Base-by-base conservation (phyloP, 768 basidiomycete species). In the Gelatoporia subvermispora region DNA sequence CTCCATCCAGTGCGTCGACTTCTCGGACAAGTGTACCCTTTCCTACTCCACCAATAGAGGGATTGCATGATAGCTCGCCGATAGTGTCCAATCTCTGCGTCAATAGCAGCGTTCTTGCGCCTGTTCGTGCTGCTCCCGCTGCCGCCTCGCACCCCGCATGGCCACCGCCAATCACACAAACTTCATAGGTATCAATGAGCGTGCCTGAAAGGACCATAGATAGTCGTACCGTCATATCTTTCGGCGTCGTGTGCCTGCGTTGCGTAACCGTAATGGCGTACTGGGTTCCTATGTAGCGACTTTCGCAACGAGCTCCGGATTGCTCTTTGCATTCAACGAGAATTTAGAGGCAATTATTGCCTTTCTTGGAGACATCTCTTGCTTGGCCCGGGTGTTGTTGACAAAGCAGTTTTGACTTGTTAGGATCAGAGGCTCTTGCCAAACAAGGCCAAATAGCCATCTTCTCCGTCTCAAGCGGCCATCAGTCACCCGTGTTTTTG, bases 81-180 rank as follows among this genome's bases (percentile, higher is more conserved):
- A 95, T 79, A 0, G 83, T 91, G 43, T 87, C 83, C 15, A 89
- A 60, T 45, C 78, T 84, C 64, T 93, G 92, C 1, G 93, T 95
- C 48, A 95, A 65, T 8, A 95, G 72, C 8, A 92, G 57, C 0
- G 91, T 93, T 52, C 77, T 75, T 2, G 92, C 91, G 1, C 93
- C 91, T 0, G 85, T 79, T 39, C 93, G 74, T 1, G 93, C 91
- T 15, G 92, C 77, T 2, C 85, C 93, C 4, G 91, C 80, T 0
- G 93, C 92, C 1, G 93, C 93, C 63, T 95, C 93, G 58, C 89
- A 92, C 1, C 93, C 93, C 24, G 93, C 93, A 71, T 95, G 93
- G 3, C 93, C 93, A 3, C 87, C 93, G 22, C 93, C 93, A 56
- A 95, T 89, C 24, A 95, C 75, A 57, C 90, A 90, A 0, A 93